phyloP scores from a whole-genome alignment of 1,139 yeast genomes.

The Ogataea hybrid region DNA sequence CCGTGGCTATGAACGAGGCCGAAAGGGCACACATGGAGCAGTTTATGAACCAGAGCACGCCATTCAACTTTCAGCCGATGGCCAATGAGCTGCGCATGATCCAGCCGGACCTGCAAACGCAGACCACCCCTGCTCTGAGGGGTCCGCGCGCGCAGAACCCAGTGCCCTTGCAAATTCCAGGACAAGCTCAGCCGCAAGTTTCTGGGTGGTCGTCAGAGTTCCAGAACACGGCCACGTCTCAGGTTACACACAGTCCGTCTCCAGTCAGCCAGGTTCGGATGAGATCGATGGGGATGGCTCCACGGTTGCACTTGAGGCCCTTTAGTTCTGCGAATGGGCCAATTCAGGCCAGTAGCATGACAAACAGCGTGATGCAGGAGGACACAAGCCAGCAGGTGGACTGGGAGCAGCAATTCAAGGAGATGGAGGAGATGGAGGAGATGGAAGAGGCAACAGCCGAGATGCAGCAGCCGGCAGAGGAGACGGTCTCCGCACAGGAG shows the following conservation, averaged over 20 bases:
- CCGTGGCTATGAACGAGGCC: constrained; percentile 41
- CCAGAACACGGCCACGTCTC: constrained; percentile 10
- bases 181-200: constrained; percentile 5
- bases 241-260: background rate
- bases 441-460: no score
- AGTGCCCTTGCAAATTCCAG: background rate
- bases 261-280: background rate
- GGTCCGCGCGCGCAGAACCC: constrained; percentile 2
- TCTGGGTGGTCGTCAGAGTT: constrained; percentile 19
- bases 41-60: constrained; percentile 42
- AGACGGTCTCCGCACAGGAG: no score
- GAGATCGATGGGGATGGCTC: constrained; percentile 1
- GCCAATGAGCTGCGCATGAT: constrained; percentile 51
- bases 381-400: no score
- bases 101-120: constrained; percentile 26
- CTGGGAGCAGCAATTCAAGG: no score
- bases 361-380: no score
- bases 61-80: constrained; percentile 60
- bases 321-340: constrained; percentile 9
- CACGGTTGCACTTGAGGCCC: constrained; percentile 8
- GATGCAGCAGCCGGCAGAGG: no score
- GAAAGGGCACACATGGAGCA: constrained; percentile 56
- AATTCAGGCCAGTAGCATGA: constrained; percentile 10
- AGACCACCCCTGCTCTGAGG: background rate
- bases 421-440: no score